Percentiles rank a stretch among this genome's conserved stretches.
phyloP scores from a whole-genome alignment of 148 eudicot species.

The Polygonum maritimum region DNA sequence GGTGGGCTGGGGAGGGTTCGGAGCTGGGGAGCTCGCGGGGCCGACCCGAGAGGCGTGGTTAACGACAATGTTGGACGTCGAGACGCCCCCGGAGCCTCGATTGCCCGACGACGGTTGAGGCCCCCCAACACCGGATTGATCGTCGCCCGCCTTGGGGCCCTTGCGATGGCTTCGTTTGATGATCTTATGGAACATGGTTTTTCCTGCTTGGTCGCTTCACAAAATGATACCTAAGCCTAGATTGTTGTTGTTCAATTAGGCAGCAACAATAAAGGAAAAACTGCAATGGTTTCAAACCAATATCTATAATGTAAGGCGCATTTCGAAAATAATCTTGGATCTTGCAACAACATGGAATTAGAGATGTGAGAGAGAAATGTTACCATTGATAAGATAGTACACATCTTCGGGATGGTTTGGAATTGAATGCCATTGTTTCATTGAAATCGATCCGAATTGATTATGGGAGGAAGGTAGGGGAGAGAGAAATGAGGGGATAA shows the following conservation, averaged over 20 bases:
- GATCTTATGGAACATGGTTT: slow-evolving; percentile 9
- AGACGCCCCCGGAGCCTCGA: slow-evolving; percentile 9
- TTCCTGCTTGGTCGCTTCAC: background rate
- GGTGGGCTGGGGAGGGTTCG: background rate
- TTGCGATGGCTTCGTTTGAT: slow-evolving; percentile 10
- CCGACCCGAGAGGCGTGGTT: slow-evolving; percentile 11
- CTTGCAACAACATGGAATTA: background rate
- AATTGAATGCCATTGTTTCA: background rate
- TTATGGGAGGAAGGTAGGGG: background rate
- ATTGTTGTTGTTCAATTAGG: background rate
- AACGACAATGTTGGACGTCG: slow-evolving; percentile 12
- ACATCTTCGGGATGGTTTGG: background rate
- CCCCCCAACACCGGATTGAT: background rate
- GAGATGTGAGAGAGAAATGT: background rate
- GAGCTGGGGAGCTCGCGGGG: background rate
- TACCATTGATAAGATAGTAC: background rate
- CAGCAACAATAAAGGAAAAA: background rate
- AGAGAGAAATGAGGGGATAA: background rate
- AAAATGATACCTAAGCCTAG: slow-evolving; percentile 3
- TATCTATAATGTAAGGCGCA: background rate
- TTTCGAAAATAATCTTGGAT: background rate
- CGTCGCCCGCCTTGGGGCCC: slow-evolving; percentile 4
- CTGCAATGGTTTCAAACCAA: background rate
- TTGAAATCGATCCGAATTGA: background rate
- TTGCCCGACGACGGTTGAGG: background rate